Evolutionary conservation across 495 filamentous ascomycete species (phyloP).

Genomic region (Xylaria longipes): DNA sequence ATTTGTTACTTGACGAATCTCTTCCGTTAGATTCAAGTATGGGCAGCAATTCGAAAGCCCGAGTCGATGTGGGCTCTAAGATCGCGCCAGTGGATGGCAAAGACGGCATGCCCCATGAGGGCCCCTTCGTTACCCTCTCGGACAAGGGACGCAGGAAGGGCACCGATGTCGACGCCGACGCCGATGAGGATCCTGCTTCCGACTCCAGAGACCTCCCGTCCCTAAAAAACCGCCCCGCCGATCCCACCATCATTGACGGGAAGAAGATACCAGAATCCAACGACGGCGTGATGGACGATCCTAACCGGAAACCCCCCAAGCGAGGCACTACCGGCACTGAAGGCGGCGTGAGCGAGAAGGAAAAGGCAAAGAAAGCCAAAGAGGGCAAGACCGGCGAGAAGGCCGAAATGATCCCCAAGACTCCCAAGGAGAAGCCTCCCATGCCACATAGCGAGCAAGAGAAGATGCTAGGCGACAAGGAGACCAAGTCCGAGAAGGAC

Average conservation of each 20-base stretch:
- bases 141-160: slow-evolving; percentile 54
- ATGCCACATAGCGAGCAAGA: slow-evolving; percentile 80
- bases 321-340: slow-evolving; percentile 86
- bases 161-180: slow-evolving; percentile 16
- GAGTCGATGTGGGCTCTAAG: slow-evolving; percentile 68
- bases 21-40: slow-evolving; percentile 38
- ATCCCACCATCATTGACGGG: slow-evolving; percentile 62
- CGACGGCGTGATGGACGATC: slow-evolving; percentile 92
- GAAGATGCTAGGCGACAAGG: slow-evolving; percentile 51
- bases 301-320: slow-evolving; percentile 71
- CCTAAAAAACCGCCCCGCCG: slow-evolving; percentile 54
- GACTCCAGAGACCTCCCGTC: slow-evolving; percentile 55
- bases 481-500: slow-evolving; percentile 43
- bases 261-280: slow-evolving; percentile 76
- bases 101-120: slow-evolving; percentile 93
- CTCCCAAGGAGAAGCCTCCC: slow-evolving; percentile 84
- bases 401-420: slow-evolving; percentile 75
- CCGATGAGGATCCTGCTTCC: slow-evolving; percentile 38
- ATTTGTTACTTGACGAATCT: slow-evolving; percentile 26
- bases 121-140: slow-evolving; percentile 78
- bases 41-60: slow-evolving; percentile 38
- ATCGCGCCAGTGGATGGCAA: slow-evolving; percentile 94
- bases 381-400: slow-evolving; percentile 65
- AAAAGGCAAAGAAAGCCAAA: slow-evolving; percentile 68
- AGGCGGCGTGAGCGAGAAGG: slow-evolving; percentile 85